Percentiles rank a stretch among this genome's conserved stretches.
Evolutionary conservation across 1,284 basidiomycete genomes (phyloP).

Genomic region (Cutaneotrichosporon mucoides): DNA sequence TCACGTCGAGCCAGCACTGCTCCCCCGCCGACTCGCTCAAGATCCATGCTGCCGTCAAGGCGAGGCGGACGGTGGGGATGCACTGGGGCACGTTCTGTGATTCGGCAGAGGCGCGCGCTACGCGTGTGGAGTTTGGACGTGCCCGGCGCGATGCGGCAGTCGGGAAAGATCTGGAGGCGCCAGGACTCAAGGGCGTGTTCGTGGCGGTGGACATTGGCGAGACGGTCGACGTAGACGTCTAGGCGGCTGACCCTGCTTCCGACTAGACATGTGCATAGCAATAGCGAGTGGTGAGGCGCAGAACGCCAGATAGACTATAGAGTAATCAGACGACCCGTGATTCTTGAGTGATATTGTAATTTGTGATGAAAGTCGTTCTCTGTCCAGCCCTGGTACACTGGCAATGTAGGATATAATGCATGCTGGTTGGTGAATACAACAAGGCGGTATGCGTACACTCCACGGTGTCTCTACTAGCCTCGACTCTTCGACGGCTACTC

Average conservation of each 20-base stretch:
- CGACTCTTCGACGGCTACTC: not conserved
- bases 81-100: conserved; percentile 51
- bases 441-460: not conserved
- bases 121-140: conserved; percentile 46
- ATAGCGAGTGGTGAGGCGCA: no score
- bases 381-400: no score
- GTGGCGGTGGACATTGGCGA: conserved; percentile 45
- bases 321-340: no score
- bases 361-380: no score
- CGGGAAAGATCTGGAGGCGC: conserved; percentile 27
- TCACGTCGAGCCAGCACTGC: conserved; percentile 47
- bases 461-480: not conserved
- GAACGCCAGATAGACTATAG: no score
- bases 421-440: conserved; percentile 3
- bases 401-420: conserved; percentile 1
- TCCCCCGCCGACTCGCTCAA: conserved; percentile 45
- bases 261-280: no score
- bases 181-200: conserved; percentile 33
- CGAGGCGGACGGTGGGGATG: conserved; percentile 39
- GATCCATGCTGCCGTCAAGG: conserved; percentile 36
- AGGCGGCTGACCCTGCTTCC: no score
- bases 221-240: conserved; percentile 15
- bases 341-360: no score
- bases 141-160: conserved; percentile 31
- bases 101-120: conserved; percentile 42